Percentiles rank a stretch among this genome's conserved stretches.
phyloP scores from a whole-genome alignment of 331 rosid species.

The Spiraea crenata region DNA sequence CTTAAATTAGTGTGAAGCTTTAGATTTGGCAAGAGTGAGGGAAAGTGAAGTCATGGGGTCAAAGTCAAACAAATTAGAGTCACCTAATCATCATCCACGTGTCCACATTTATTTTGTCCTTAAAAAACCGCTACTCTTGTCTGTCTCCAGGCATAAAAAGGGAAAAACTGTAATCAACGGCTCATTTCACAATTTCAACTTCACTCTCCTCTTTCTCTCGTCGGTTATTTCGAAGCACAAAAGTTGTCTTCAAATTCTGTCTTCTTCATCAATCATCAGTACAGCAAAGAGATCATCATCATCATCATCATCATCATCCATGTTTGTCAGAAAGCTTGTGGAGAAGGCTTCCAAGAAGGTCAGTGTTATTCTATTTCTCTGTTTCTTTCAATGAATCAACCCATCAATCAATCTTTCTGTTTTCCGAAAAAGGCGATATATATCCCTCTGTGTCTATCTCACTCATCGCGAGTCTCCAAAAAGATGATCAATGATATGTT shows the following conservation, averaged over 20 bases:
- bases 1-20: too few species aligned
- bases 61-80: conserved; percentile 3
- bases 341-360: conserved; percentile 93
- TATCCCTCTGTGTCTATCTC: too few species aligned
- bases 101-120: conserved; percentile 17
- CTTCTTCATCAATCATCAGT: too few species aligned
- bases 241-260: not conserved
- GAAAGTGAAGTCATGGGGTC: conserved; percentile 12
- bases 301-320: conserved; percentile 21
- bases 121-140: conserved; percentile 25
- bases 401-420: not conserved
- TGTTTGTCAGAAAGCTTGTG: conserved; percentile 81
- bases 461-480: too few species aligned
- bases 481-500: not conserved
- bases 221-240: conserved; percentile 58
- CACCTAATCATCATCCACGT: conserved; percentile 40
- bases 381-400: not conserved
- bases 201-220: conserved; percentile 15
- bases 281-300: not conserved
- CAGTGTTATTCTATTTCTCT: not conserved
- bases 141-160: conserved; percentile 12
- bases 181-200: not conserved
- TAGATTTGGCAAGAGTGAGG: not conserved
- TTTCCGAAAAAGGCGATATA: not conserved
- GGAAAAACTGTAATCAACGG: conserved; percentile 36